phyloP scores from a whole-genome alignment of 495 filamentous ascomycete genomes.

The Aspergillus incahuasiensis region DNA sequence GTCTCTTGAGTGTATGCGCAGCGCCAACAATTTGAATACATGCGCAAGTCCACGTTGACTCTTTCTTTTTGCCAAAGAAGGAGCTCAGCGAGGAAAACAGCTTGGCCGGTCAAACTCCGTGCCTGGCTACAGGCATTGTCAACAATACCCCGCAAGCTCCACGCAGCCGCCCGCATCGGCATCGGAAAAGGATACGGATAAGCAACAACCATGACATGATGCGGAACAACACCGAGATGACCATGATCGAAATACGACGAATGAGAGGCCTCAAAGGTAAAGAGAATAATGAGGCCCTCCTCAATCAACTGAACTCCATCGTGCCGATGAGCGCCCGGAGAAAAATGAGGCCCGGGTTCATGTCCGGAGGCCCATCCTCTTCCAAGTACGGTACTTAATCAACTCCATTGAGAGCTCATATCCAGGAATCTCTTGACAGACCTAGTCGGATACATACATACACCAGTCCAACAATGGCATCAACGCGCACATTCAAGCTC shows the following conservation, averaged over 20 bases:
- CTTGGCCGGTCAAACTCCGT: neutral
- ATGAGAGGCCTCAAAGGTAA: neutral
- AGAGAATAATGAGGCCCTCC: neutral
- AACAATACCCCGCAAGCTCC: neutral
- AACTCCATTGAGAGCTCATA: neutral
- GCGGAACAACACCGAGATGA: neutral
- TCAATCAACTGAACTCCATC: no score
- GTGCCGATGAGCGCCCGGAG: neutral
- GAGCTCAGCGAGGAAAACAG: neutral
- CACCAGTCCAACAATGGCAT: slow-evolving; percentile 8
- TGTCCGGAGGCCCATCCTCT: neutral
- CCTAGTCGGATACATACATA: neutral
- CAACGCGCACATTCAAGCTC: slow-evolving; percentile 51
- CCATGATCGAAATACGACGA: neutral
- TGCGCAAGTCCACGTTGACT: neutral
- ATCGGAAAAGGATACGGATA: slow-evolving; percentile 8
- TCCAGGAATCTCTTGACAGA: neutral
- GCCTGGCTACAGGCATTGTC: neutral
- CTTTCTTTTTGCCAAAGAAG: no score
- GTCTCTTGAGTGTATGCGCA: neutral
- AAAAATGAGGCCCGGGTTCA: neutral
- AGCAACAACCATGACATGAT: neutral
- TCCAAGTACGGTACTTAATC: neutral
- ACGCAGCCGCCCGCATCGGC: neutral
- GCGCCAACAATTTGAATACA: neutral